Percentiles rank a stretch among this genome's conserved stretches.
These are phyloP conservation scores for Diplodia scrobiculata DNA, from an alignment of 2,329 filamentous ascomycete species.

Conservation along the genomic window DNA sequence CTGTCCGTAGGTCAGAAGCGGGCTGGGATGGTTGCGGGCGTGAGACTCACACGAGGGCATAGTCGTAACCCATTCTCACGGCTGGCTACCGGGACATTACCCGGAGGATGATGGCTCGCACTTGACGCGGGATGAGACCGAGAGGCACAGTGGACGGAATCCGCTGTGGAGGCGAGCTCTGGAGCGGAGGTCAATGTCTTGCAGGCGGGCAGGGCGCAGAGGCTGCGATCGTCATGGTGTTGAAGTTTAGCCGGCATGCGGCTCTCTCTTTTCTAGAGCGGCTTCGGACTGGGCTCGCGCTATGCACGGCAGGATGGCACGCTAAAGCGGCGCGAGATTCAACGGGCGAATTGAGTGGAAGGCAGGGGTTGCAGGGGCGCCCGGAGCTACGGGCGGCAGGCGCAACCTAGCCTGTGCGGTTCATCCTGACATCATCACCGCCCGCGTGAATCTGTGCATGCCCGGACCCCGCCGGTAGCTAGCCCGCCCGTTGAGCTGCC, in stretches of 20 bases:
- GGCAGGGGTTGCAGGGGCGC: neutral
- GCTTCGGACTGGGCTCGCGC: neutral
- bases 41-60: slow-evolving; percentile 62
- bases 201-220: neutral
- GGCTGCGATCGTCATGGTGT: slow-evolving; percentile 22
- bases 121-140: neutral
- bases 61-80: slow-evolving; percentile 60
- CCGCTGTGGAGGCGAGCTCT: neutral
- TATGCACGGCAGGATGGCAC: neutral
- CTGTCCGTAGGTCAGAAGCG: slow-evolving; percentile 44
- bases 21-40: neutral
- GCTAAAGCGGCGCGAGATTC: slow-evolving; percentile 11
- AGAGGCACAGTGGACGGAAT: neutral
- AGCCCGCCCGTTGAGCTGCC: neutral
- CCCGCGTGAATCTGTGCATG: neutral
- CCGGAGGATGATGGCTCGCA: slow-evolving; percentile 18
- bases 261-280: neutral
- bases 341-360: neutral
- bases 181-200: slow-evolving; percentile 8
- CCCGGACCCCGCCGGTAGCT: neutral
- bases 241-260: slow-evolving; percentile 2
- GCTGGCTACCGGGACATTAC: slow-evolving; percentile 29
- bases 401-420: neutral
- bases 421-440: slow-evolving; percentile 17
- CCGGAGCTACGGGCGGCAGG: neutral